Base-by-base conservation (phyloP, 177 flowering plant species). In the Vitis hybrid region DNA sequence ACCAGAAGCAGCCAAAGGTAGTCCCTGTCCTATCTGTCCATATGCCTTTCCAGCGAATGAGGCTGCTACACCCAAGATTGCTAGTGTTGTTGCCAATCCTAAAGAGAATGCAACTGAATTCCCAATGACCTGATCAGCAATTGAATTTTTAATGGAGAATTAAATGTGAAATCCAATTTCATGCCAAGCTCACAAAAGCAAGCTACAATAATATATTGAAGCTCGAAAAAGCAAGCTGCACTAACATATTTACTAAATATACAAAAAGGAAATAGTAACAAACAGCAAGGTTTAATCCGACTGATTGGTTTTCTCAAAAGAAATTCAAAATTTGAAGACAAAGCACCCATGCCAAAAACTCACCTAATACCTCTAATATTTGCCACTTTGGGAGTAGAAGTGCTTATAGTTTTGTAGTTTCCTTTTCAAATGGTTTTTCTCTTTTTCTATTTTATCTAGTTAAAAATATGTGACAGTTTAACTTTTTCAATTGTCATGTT, bases 31-130 rank as follows among this genome's bases (percentile, higher is more conserved):
- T 52, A 93, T 78, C 80, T 95, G 98, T 68, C 98, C 99, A 80
- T 95, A 95, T 69, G 98, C 99, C 83, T 91, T 95, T 63, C 99
- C 99, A 73, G 99, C 97, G 82, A 93, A 83, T 65, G 99, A 93
- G 52, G 98, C 97, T 79, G 84, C 93, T 73, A 94, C 58, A 3
- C 98, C 98, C 7, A 95, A 80, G 52, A 95, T 73, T 70, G 99
- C 99, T 52, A 95, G 79, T 52, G 98, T 93, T 52, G 97, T 95
- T 10, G 98, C 99, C 87, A 95, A 81, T 65, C 98, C 99, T 79
- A 95, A 72, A 51, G 99, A 73, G 78, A 95, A 95, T 40, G 99
- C 91, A 84, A 95, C 60, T 11, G 98, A 91, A 82, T 95, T 78
- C 68, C 92, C 88, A 75, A 95, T 65, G 17, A 89, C 75, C 98